A percentile compares a stretch with the other conserved stretches of the same genome.
Conservation (phyloP, 2,329 filamentous ascomycete species). For the Claviceps fusiformis region DNA sequence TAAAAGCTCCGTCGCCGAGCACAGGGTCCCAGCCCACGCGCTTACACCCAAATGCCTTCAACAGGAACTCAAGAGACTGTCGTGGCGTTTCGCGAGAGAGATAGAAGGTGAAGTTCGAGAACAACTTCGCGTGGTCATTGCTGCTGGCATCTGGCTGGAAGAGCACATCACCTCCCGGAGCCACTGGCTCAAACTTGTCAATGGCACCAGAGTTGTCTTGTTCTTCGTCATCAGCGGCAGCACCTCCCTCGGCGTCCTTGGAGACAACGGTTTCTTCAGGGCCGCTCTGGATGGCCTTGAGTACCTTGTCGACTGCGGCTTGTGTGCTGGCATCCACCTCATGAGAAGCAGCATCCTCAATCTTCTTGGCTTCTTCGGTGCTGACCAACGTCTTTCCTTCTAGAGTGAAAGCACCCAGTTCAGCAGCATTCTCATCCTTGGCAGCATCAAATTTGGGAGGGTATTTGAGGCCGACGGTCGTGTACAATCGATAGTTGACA, state of each 20-base stretch:
- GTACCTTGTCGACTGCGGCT: constrained; percentile 53
- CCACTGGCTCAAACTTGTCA: constrained; percentile 82
- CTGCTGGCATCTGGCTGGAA: constrained; percentile 60
- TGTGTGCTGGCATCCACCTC: constrained; percentile 49
- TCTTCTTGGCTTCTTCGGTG: constrained; percentile 38
- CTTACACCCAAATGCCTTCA: constrained; percentile 91
- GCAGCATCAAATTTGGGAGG: constrained; percentile 82
- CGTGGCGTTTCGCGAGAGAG: constrained; percentile 88
- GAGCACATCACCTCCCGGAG: constrained; percentile 72
- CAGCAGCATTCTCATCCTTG: constrained; percentile 80
- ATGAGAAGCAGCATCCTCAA: constrained; percentile 29
- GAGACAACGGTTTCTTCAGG: constrained; percentile 26
- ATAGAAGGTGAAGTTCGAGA: constrained; percentile 80
- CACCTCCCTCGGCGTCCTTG: constrained; percentile 22
- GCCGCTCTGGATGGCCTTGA: constrained; percentile 51
- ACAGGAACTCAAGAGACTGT: constrained; percentile 79
- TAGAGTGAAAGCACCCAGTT: constrained; percentile 80
- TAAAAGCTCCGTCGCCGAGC: constrained; percentile 84
- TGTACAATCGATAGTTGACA: constrained; percentile 92
- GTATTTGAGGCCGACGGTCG: constrained; percentile 80
- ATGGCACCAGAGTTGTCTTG: constrained; percentile 43
- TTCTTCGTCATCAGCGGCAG: constrained; percentile 23
- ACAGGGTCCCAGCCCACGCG: constrained; percentile 89
- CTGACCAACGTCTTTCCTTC: constrained; percentile 56
- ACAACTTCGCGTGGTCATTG: constrained; percentile 59